A percentile compares a stretch with the other conserved stretches of the same genome.
These are phyloP conservation scores for Sophora flavescens DNA, from an alignment of 306 rosid species.

Conservation along the genomic window DNA sequence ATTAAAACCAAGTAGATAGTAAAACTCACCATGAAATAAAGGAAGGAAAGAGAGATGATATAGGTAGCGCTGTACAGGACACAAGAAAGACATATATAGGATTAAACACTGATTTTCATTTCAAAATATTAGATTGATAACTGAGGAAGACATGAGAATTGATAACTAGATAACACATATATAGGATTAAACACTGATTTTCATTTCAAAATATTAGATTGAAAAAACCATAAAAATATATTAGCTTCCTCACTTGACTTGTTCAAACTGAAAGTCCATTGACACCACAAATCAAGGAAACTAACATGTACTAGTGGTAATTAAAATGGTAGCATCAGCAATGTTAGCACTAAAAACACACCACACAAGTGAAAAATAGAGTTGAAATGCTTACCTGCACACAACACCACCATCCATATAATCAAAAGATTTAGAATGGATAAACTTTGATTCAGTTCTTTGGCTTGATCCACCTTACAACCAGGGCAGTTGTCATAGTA, in stretches of 20 bases:
- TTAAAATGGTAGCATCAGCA: neutral
- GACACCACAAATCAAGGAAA: neutral
- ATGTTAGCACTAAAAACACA: neutral
- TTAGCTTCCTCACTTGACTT: neutral
- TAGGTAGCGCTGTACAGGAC: constrained; percentile 52
- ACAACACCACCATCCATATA: constrained; percentile 63
- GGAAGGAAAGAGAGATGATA: constrained; percentile 62
- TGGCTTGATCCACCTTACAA: constrained; percentile 64
- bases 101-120: no score
- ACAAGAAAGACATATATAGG: neutral
- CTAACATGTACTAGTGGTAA: neutral
- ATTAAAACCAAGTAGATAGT: neutral
- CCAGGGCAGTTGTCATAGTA: constrained; percentile 73
- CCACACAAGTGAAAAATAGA: neutral
- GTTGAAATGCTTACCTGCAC: constrained; percentile 51
- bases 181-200: no score
- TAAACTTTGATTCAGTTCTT: constrained; percentile 46
- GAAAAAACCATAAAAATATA: neutral
- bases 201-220: neutral
- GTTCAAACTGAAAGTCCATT: neutral
- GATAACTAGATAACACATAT: no score
- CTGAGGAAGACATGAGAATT: neutral
- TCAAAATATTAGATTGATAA: neutral
- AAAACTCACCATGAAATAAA: constrained; percentile 63
- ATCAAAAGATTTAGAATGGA: constrained; percentile 54